Evolutionary conservation across 352 stramenopile species (phyloP).

Genomic region (Globisporangium cylindrosporum): DNA sequence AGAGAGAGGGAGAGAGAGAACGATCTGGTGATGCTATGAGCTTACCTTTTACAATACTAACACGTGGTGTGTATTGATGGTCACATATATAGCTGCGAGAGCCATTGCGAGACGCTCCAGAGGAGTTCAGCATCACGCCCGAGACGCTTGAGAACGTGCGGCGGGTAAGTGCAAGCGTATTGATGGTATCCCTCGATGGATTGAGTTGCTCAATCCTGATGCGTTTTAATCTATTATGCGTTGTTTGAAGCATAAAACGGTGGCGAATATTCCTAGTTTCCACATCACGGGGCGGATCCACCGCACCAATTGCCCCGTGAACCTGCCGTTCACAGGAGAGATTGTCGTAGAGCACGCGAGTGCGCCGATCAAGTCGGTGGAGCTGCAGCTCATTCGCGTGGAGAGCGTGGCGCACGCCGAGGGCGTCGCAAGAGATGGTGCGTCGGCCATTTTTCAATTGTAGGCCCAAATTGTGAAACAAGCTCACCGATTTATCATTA

Average conservation of each 20-base stretch:
- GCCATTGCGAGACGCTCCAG: slow-evolving; percentile 54
- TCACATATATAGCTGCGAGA: slow-evolving; percentile 36
- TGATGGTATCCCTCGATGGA: neutral
- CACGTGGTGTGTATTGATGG: neutral
- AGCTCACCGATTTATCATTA: neutral
- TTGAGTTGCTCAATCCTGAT: neutral
- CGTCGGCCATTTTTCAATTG: neutral
- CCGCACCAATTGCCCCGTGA: slow-evolving; percentile 88
- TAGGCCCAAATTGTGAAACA: no score
- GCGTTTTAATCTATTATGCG: slow-evolving; percentile 6
- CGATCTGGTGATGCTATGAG: neutral
- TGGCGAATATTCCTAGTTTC: slow-evolving; percentile 69
- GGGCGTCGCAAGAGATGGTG: slow-evolving; percentile 78
- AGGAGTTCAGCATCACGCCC: slow-evolving; percentile 82
- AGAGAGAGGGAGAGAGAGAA: no score
- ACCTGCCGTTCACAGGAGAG: slow-evolving; percentile 88
- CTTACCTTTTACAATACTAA: neutral
- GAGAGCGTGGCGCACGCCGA: slow-evolving; percentile 84
- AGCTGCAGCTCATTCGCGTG: slow-evolving; percentile 89
- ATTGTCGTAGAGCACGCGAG: slow-evolving; percentile 78
- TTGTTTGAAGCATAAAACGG: slow-evolving; percentile 36
- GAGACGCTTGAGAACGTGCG: slow-evolving; percentile 84
- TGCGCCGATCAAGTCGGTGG: slow-evolving; percentile 81
- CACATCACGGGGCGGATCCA: slow-evolving; percentile 82
- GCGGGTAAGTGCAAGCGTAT: slow-evolving; percentile 27